Evolutionary conservation across 345 rosid species (phyloP).

Genomic region (Camelina sativa): DNA sequence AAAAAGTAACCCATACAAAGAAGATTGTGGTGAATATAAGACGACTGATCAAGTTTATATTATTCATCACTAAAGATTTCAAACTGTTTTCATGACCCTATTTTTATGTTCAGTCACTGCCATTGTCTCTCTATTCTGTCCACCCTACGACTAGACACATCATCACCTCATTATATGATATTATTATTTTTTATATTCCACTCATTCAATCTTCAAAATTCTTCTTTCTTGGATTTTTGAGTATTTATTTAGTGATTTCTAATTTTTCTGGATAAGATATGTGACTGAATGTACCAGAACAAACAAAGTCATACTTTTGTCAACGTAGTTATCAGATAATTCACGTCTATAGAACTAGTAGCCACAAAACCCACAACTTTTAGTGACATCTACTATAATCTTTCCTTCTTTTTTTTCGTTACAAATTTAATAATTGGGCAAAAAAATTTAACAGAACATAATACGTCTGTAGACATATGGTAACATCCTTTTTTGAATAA

Average conservation of each 20-base stretch:
- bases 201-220: not conserved
- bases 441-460: not conserved
- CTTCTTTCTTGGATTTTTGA: not conserved
- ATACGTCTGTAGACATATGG: not conserved
- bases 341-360: not conserved
- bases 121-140: conserved; percentile 46
- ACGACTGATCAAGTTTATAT: conserved; percentile 17
- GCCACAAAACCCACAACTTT: not conserved
- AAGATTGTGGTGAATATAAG: conserved; percentile 23
- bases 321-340: conserved; percentile 6
- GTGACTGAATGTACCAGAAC: not conserved
- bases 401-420: not conserved
- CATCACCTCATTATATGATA: conserved; percentile 45
- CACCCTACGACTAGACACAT: conserved; percentile 49
- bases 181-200: conserved; percentile 3
- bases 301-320: not conserved
- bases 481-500: not conserved
- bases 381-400: not conserved
- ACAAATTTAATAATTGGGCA: not conserved
- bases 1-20: not conserved
- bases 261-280: not conserved
- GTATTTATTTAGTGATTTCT: not conserved
- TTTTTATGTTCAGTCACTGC: conserved; percentile 40
- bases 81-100: conserved; percentile 36
- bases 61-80: conserved; percentile 13